A percentile compares a stretch with the other conserved stretches of the same genome.
phyloP scores from a whole-genome alignment of 2,329 filamentous ascomycete genomes.

The Aurifilum marmelostoma region DNA sequence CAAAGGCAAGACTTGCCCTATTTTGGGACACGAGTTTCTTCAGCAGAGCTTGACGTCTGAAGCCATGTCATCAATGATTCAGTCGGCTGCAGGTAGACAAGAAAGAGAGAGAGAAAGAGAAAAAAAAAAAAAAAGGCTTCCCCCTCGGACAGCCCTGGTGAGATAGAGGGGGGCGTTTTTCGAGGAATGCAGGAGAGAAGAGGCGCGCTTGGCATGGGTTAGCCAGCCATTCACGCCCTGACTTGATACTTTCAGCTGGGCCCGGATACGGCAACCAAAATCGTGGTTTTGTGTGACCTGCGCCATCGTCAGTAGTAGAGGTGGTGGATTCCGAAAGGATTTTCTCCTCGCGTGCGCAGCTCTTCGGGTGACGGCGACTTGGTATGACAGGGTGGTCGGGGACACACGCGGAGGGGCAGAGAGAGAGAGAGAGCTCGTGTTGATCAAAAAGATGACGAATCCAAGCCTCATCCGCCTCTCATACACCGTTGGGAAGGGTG shows the following conservation, averaged over 20 bases:
- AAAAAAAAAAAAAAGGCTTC: too few species aligned
- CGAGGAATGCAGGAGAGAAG: constrained; percentile 1
- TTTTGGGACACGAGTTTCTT: background rate
- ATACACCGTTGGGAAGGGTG: background rate
- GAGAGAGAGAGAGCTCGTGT: background rate
- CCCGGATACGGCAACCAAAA: background rate
- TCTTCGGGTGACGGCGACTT: background rate
- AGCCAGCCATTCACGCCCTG: background rate
- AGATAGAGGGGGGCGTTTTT: background rate
- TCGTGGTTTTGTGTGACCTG: background rate
- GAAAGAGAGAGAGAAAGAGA: too few species aligned
- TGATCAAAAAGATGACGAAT: background rate
- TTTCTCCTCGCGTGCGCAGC: background rate
- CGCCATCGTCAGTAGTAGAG: background rate
- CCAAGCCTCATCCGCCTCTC: background rate
- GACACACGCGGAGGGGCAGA: too few species aligned
- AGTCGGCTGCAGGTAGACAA: background rate
- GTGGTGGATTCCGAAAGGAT: background rate
- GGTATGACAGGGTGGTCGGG: background rate
- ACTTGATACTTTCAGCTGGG: background rate
- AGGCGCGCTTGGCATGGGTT: background rate
- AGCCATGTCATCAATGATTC: background rate
- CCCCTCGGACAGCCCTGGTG: background rate
- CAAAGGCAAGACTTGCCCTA: background rate
- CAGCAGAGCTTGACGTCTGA: background rate